Percentiles rank a stretch among this genome's conserved stretches.
phyloP scores from a whole-genome alignment of 2,329 filamentous ascomycete genomes.

The Verticillium zaregamsianum region DNA sequence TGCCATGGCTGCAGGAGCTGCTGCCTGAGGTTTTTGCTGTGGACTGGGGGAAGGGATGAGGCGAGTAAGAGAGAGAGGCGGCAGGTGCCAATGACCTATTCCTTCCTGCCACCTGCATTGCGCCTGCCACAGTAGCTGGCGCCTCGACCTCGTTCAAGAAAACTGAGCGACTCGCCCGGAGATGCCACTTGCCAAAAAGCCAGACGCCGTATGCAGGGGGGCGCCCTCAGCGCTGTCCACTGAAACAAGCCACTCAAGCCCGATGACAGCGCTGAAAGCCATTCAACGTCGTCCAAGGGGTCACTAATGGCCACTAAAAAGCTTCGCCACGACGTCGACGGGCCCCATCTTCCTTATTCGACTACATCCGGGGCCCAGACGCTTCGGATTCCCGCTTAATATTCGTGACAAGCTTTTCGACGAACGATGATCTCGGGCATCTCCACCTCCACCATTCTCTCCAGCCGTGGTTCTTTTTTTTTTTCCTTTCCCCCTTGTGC shows the following conservation, averaged over 20 bases:
- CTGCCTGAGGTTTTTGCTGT: too few relatives aligned
- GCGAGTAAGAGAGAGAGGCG: too few relatives aligned
- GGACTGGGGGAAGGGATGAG: too few relatives aligned
- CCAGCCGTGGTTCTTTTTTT: neutral
- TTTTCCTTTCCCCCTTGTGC: neutral
- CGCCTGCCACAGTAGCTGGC: too few relatives aligned
- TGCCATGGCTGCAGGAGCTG: neutral
- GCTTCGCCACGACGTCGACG: constrained; percentile 1
- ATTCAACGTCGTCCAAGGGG: neutral
- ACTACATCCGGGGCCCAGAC: neutral
- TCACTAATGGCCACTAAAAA: constrained; percentile 1
- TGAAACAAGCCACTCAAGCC: neutral
- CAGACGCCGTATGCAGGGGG: neutral
- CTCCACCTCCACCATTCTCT: neutral
- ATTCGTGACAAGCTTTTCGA: neutral
- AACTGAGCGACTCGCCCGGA: too few relatives aligned
- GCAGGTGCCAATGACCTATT: too few relatives aligned
- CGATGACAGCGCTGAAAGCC: neutral
- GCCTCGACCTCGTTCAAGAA: too few relatives aligned
- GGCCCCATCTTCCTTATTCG: neutral
- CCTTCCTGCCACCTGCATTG: too few relatives aligned
- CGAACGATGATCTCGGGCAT: neutral
- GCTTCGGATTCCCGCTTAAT: neutral
- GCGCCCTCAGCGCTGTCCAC: neutral
- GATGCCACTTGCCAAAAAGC: too few relatives aligned